These are phyloP conservation scores for Sugiyamaella mastotermitis DNA, from an alignment of 805 yeast genomes.

Conservation along the genomic window DNA sequence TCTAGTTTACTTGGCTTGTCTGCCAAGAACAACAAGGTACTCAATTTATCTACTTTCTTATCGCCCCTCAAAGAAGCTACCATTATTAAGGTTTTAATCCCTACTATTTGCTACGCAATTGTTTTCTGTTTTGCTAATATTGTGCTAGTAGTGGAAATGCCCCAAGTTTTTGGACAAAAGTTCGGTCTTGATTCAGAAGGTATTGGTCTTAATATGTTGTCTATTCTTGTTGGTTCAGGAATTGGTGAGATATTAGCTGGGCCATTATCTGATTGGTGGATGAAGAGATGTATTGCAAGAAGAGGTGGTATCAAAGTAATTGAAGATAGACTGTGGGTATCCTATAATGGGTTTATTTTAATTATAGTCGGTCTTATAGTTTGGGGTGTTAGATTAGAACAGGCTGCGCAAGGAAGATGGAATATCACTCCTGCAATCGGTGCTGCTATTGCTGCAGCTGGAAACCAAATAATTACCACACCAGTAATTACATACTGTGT, in stretches of 20 bases:
- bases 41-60: slow-evolving; percentile 6
- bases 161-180: slow-evolving; percentile 21
- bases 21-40: slow-evolving; percentile 2
- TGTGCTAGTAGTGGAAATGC: slow-evolving; percentile 25
- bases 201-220: slow-evolving; percentile 25
- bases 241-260: slow-evolving; percentile 28
- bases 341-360: slow-evolving; percentile 23
- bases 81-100: slow-evolving; percentile 12
- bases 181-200: slow-evolving; percentile 25
- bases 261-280: slow-evolving; percentile 26
- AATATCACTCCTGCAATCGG: slow-evolving; percentile 25
- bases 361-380: slow-evolving; percentile 24
- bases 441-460: slow-evolving; percentile 23
- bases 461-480: slow-evolving; percentile 26
- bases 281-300: slow-evolving; percentile 13
- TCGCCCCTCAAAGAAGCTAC: slow-evolving; percentile 6
- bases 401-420: slow-evolving; percentile 21
- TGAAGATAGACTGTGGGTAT: slow-evolving; percentile 23
- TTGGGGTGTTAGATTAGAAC: slow-evolving; percentile 21
- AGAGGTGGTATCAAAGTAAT: slow-evolving; percentile 7
- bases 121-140: slow-evolving; percentile 25
- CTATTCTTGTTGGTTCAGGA: slow-evolving; percentile 24
- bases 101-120: slow-evolving; percentile 22
- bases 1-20: background rate
- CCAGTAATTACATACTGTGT: slow-evolving; percentile 24